These are phyloP conservation scores for Xylaria cubensis DNA, from an alignment of 495 filamentous ascomycete species.

Conservation along the genomic window DNA sequence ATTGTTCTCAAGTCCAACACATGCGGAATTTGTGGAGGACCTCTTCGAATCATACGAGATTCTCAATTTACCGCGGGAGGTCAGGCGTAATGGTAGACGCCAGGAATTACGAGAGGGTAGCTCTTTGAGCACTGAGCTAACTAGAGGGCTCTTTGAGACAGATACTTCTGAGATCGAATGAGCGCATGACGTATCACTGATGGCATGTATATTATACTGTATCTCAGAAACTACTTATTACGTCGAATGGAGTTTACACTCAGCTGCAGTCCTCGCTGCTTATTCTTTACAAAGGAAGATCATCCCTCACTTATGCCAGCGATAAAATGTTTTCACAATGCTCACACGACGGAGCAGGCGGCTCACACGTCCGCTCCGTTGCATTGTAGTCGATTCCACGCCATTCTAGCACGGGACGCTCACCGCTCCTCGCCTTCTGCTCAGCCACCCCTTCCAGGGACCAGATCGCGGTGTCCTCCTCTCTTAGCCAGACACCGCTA, in stretches of 20 bases:
- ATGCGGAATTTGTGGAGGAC: background rate
- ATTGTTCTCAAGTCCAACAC: background rate
- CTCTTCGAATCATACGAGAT: too few species aligned
- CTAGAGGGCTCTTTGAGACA: too few species aligned
- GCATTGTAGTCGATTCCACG: constrained; percentile 21
- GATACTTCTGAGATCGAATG: too few species aligned
- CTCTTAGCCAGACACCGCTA: background rate
- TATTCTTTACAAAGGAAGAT: background rate
- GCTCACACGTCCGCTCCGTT: background rate
- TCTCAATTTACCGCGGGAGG: too few species aligned
- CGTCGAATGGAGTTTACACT: background rate
- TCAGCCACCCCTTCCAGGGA: background rate
- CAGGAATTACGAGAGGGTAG: too few species aligned
- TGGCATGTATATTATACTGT: too few species aligned
- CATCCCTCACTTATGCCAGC: background rate
- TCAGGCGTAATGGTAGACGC: too few species aligned
- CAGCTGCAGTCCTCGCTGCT: background rate
- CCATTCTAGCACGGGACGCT: constrained; percentile 14
- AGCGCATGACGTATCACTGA: too few species aligned
- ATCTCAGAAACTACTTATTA: too few species aligned
- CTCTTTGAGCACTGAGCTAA: too few species aligned
- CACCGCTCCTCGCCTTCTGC: background rate
- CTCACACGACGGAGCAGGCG: background rate
- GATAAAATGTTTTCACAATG: background rate
- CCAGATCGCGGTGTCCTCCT: background rate